These are phyloP conservation scores for Scalesia atractyloides DNA, from an alignment of 129 eudicot species.

Conservation along the genomic window DNA sequence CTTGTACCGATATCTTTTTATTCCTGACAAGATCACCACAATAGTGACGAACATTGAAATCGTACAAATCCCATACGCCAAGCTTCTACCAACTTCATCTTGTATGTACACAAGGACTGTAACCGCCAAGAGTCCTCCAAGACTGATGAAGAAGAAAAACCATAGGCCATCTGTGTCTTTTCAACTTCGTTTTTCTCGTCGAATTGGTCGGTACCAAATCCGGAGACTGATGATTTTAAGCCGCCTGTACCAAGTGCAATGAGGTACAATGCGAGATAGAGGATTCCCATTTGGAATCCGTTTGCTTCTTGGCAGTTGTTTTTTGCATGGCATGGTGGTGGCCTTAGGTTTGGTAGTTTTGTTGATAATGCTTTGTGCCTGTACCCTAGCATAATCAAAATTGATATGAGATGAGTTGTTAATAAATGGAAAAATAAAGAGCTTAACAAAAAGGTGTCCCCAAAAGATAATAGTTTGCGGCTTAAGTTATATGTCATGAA, in stretches of 20 bases:
- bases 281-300: conserved; percentile 81
- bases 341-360: conserved; percentile 62
- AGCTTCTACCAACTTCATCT: conserved; percentile 74
- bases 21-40: conserved; percentile 64
- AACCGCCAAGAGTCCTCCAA: conserved; percentile 66
- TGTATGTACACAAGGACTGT: conserved; percentile 77
- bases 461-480: neutral
- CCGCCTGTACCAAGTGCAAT: conserved; percentile 92
- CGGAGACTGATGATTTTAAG: conserved; percentile 81
- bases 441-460: neutral
- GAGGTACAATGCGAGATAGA: conserved; percentile 73
- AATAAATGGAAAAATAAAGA: neutral
- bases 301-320: conserved; percentile 59
- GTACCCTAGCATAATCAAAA: conserved; percentile 60
- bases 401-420: neutral
- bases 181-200: conserved; percentile 75
- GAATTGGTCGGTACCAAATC: conserved; percentile 87
- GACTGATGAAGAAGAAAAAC: conserved; percentile 88
- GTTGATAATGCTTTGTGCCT: conserved; percentile 59
- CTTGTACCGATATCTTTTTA: conserved; percentile 71
- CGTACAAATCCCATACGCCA: conserved; percentile 82
- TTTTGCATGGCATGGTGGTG: conserved; percentile 58
- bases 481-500: neutral
- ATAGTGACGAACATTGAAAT: conserved; percentile 67
- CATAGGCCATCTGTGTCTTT: conserved; percentile 71